A percentile compares a stretch with the other conserved stretches of the same genome.
Conservation (phyloP, 768 basidiomycete genomes). For the Phlebiopsis gigantea region DNA sequence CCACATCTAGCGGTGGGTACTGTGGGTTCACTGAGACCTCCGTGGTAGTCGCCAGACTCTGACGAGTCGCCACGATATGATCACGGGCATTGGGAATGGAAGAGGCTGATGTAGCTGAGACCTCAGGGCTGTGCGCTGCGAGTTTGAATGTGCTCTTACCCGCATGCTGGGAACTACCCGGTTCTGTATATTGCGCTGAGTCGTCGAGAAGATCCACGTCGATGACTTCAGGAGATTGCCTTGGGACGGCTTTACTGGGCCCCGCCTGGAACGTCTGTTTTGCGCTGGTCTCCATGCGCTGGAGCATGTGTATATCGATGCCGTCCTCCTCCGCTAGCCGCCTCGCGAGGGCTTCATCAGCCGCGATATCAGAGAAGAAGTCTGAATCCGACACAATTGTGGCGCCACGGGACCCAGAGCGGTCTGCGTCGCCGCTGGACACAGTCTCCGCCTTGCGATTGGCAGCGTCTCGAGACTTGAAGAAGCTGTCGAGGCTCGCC, state of each 20-base stretch:
- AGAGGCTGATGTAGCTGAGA: neutral
- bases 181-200: neutral
- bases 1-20: conserved; percentile 37
- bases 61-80: neutral
- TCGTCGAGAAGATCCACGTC: conserved; percentile 29
- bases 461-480: conserved; percentile 3
- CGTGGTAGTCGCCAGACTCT: neutral
- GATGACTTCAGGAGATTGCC: conserved; percentile 22
- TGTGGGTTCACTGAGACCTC: neutral
- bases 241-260: conserved; percentile 5
- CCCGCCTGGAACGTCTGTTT: neutral
- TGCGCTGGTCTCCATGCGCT: conserved; percentile 10
- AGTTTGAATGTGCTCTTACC: neutral
- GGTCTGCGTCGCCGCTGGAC: conserved; percentile 1
- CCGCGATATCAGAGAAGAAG: neutral
- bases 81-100: neutral
- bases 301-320: conserved; percentile 18
- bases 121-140: neutral
- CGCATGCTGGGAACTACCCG: neutral
- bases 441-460: neutral
- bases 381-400: neutral
- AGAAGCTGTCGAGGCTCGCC: conserved; percentile 16
- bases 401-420: neutral
- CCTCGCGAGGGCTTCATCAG: conserved; percentile 19
- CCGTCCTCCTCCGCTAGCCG: conserved; percentile 21